These are phyloP conservation scores for Phaffomyces opuntiae DNA, from an alignment of 805 yeast genomes.

Conservation along the genomic window DNA sequence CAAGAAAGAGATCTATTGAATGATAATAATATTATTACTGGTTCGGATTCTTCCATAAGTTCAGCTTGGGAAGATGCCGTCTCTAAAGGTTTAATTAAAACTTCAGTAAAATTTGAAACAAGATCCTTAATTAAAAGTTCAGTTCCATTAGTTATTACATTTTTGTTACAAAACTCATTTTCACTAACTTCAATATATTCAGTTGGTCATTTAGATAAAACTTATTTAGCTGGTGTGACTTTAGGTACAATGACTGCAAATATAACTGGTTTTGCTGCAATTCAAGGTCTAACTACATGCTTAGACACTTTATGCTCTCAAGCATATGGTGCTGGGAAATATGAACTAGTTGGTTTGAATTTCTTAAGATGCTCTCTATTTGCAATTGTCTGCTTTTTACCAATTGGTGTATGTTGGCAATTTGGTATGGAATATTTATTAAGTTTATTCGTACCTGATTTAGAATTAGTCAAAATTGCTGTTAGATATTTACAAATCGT, in stretches of 20 bases:
- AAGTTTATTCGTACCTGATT: conserved; percentile 17
- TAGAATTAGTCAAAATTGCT: conserved; percentile 31
- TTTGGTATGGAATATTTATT: conserved; percentile 13
- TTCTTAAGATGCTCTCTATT: conserved; percentile 56
- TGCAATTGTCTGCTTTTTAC: conserved; percentile 21
- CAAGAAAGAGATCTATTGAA: conserved; percentile 19
- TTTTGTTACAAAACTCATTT: conserved; percentile 21
- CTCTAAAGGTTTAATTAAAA: conserved; percentile 17
- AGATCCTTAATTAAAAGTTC: conserved; percentile 15
- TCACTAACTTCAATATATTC: conserved; percentile 23
- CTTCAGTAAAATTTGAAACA: conserved; percentile 15
- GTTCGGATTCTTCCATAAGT: conserved; percentile 10
- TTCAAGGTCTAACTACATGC: conserved; percentile 79
- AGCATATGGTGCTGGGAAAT: conserved; percentile 78
- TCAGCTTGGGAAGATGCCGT: conserved; percentile 22
- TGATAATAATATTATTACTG: conserved; percentile 15
- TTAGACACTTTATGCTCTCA: conserved; percentile 80
- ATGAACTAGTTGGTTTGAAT: conserved; percentile 64
- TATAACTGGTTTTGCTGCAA: conserved; percentile 65
- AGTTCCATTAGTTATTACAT: conserved; percentile 21
- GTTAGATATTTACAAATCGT: conserved; percentile 51
- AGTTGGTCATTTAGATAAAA: conserved; percentile 78
- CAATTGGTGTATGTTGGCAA: conserved; percentile 20
- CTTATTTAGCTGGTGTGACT: conserved; percentile 76
- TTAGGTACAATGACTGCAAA: conserved; percentile 80